Evolutionary conservation across 2,329 filamentous ascomycete genomes (phyloP).

Genomic region (Xylariales sp.): DNA sequence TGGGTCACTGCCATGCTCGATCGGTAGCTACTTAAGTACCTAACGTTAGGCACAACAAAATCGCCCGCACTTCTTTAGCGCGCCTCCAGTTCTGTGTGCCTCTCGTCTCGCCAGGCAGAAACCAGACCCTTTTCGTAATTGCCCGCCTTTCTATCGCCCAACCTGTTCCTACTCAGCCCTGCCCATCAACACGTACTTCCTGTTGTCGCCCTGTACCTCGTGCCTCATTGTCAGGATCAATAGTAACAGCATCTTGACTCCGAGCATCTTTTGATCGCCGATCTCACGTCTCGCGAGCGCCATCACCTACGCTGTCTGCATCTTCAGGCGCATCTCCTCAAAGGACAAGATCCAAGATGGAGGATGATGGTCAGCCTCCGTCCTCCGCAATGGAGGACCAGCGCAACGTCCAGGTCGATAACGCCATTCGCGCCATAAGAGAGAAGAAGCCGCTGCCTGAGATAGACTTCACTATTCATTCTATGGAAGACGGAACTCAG

Average conservation of each 20-base stretch:
- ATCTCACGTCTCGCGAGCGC: not conserved
- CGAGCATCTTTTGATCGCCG: not conserved
- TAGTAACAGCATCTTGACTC: not conserved
- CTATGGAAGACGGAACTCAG: slow-evolving; percentile 94
- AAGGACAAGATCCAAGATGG: slow-evolving; percentile 36
- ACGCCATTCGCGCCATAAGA: slow-evolving; percentile 84
- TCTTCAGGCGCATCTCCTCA: slow-evolving; percentile 17
- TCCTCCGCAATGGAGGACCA: slow-evolving; percentile 36
- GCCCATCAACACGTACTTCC: not conserved
- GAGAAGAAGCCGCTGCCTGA: slow-evolving; percentile 95
- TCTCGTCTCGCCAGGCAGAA: no score
- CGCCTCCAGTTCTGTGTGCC: no score
- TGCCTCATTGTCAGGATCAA: not conserved
- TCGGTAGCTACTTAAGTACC: no score
- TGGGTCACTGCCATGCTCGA: no score
- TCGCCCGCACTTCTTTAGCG: no score
- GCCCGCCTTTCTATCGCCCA: not conserved
- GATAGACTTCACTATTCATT: slow-evolving; percentile 98
- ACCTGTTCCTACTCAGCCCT: not conserved
- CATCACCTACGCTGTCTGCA: slow-evolving; percentile 7
- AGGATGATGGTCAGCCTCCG: slow-evolving; percentile 36
- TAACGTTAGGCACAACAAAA: no score
- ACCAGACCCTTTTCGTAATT: no score
- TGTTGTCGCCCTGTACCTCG: not conserved
- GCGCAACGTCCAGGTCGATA: slow-evolving; percentile 68